Conservation (phyloP, 2,329 filamentous ascomycete species). For the Torrubiella hemipterigena region DNA sequence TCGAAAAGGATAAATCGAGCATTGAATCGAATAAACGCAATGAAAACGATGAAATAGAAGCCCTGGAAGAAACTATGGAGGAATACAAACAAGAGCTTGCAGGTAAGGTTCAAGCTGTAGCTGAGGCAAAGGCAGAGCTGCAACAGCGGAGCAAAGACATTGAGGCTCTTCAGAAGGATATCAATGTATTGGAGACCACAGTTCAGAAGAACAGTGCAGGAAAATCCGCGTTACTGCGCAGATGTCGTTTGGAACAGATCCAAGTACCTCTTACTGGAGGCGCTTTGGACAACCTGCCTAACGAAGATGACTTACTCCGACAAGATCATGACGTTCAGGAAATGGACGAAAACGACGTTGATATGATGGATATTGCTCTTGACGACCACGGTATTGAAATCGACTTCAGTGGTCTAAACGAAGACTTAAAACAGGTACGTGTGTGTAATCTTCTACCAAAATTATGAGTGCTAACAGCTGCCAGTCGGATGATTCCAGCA, state of each 20-base stretch:
- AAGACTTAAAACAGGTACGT: constrained; percentile 67
- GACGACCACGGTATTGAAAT: constrained; percentile 88
- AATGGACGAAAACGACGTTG: constrained; percentile 57
- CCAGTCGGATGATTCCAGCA: constrained; percentile 54
- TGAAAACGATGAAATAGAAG: constrained; percentile 65
- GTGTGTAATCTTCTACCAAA: background rate
- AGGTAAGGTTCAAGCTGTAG: constrained; percentile 62
- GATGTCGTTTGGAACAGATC: constrained; percentile 90
- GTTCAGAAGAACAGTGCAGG: constrained; percentile 75
- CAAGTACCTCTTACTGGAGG: constrained; percentile 65
- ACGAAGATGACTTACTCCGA: constrained; percentile 68
- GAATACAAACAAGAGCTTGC: constrained; percentile 55
- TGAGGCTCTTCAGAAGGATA: constrained; percentile 58
- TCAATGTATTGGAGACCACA: constrained; percentile 74
- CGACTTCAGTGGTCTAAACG: constrained; percentile 71
- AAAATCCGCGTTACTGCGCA: constrained; percentile 73
- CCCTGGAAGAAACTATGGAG: constrained; percentile 60
- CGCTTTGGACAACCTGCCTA: constrained; percentile 76
- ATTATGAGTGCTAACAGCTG: constrained; percentile 15
- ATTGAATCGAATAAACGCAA: constrained; percentile 64
- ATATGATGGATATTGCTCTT: constrained; percentile 51
- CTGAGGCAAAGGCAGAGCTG: constrained; percentile 66
- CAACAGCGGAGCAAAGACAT: constrained; percentile 78
- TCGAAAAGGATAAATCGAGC: constrained; percentile 59
- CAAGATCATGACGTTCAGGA: constrained; percentile 86